A percentile compares a stretch with the other conserved stretches of the same genome.
Conservation (phyloP, 805 yeast genomes). For the Vanderwaltozyma verrucispora region DNA sequence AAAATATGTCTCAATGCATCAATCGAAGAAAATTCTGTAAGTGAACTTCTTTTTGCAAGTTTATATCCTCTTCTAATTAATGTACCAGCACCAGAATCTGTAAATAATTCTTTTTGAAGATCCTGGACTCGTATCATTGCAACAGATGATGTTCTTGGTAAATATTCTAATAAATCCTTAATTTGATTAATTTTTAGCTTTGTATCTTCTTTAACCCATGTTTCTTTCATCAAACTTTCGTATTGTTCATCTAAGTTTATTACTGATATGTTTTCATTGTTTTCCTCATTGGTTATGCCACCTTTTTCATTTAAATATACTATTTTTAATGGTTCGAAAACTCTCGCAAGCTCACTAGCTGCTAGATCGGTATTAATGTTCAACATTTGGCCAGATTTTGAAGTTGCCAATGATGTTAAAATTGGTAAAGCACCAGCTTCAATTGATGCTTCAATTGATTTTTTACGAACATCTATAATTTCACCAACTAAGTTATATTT, state of each 20-base stretch:
- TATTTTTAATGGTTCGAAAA: slow-evolving; percentile 90
- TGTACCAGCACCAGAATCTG: slow-evolving; percentile 99
- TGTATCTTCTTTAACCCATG: slow-evolving; percentile 98
- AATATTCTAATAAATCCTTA: slow-evolving; percentile 81
- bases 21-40: slow-evolving; percentile 57
- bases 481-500: slow-evolving; percentile 90
- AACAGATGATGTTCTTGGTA: slow-evolving; percentile 94
- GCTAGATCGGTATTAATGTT: slow-evolving; percentile 98
- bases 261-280: slow-evolving; percentile 78
- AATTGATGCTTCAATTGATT: slow-evolving; percentile 86
- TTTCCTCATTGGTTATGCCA: slow-evolving; percentile 85
- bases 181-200: slow-evolving; percentile 94
- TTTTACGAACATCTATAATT: slow-evolving; percentile 74
- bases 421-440: slow-evolving; percentile 94
- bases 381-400: slow-evolving; percentile 89
- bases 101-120: slow-evolving; percentile 91
- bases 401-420: slow-evolving; percentile 91
- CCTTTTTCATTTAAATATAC: slow-evolving; percentile 96
- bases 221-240: slow-evolving; percentile 76
- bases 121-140: slow-evolving; percentile 94
- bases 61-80: slow-evolving; percentile 94
- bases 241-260: slow-evolving; percentile 95
- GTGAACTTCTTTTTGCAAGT: slow-evolving; percentile 57
- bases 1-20: slow-evolving; percentile 70
- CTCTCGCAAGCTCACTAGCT: slow-evolving; percentile 94